Evolutionary conservation across 148 eudicot genomes (phyloP), one percentile per base, ranked within the genome.

Genomic region (Persicaria tinctoria): DNA sequence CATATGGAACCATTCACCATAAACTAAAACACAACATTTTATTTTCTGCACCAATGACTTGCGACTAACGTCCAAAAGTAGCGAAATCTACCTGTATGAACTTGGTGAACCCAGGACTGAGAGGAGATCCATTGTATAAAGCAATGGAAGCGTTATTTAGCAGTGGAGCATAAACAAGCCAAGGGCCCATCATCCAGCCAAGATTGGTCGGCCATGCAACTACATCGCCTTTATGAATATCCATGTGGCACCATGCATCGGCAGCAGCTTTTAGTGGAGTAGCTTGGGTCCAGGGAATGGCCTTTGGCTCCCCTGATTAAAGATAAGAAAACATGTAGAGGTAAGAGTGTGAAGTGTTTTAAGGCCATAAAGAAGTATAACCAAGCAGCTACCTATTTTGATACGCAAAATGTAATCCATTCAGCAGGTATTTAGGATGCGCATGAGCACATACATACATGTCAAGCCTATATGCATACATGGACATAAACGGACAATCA

Each of bases 161-260:
- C 69, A 95, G 72, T 4, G 97, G 82, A 53, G 97, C 93, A 83
- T 92, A 95, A 73, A 95, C 85, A 74, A 95, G 87, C 99, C 96
- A 95, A 80, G 99, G 99, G 73, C 99, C 99, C 97, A 95, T 95
- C 97, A 92, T 95, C 99, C 99, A 95, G 46, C 99, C 99, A 71
- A 95, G 94, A 89, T 92, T 95, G 80, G 99, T 95, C 14, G 99
- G 99, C 97, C 97, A 95, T 73, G 93, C 89, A 71, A 95, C 90
- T 49, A 92, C 78, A 71, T 95, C 99, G 46, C 96, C 92, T 75
- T 78, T 82, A 69, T 68, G 90, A 51, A 95, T 86, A 82, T 92
- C 97, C 91, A 89, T 81, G 80, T 95, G 99, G 82, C 89, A 90
- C 99, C 97, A 95, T 72, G 90, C 97, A 83, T 95, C 99, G 48